Conservation (phyloP, 176 grass and related monocot genomes). For the Ananas comosus region DNA sequence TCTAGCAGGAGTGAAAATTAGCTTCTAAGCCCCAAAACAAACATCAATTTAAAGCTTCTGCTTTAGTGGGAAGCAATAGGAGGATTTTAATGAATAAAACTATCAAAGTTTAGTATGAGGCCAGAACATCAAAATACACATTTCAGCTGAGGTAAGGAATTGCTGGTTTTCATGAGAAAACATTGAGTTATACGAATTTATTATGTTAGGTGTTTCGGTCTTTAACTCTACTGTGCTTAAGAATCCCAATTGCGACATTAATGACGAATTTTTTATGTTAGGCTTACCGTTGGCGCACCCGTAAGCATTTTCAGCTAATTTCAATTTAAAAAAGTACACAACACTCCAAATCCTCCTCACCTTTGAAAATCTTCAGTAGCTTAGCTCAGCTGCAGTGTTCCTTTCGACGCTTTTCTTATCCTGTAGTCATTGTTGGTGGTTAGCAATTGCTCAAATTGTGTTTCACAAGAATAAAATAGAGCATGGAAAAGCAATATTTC, state of each 20-base stretch:
- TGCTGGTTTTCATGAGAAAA: background rate
- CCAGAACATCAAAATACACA: background rate
- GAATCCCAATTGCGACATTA: background rate
- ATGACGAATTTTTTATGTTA: background rate
- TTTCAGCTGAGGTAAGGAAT: background rate
- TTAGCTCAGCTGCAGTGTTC: background rate
- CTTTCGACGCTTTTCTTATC: background rate
- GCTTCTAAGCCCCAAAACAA: too few relatives aligned
- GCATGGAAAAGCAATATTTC: background rate
- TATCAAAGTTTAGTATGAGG: too few relatives aligned
- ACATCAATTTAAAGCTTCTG: too few relatives aligned
- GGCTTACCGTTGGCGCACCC: background rate
- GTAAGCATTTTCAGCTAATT: background rate
- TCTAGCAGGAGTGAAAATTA: too few relatives aligned
- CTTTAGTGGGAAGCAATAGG: too few relatives aligned
- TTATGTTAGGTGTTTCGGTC: too few relatives aligned
- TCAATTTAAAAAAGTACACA: background rate
- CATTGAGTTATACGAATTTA: background rate
- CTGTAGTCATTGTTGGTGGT: conserved; percentile 5
- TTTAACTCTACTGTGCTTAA: too few relatives aligned
- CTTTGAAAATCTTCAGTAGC: background rate
- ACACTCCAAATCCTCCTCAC: too few relatives aligned
- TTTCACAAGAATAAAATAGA: background rate
- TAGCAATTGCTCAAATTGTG: background rate
- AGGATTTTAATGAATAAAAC: too few relatives aligned